phyloP scores from a whole-genome alignment of 2,329 filamentous ascomycete genomes.

The Stagonosporopsis tanaceti region DNA sequence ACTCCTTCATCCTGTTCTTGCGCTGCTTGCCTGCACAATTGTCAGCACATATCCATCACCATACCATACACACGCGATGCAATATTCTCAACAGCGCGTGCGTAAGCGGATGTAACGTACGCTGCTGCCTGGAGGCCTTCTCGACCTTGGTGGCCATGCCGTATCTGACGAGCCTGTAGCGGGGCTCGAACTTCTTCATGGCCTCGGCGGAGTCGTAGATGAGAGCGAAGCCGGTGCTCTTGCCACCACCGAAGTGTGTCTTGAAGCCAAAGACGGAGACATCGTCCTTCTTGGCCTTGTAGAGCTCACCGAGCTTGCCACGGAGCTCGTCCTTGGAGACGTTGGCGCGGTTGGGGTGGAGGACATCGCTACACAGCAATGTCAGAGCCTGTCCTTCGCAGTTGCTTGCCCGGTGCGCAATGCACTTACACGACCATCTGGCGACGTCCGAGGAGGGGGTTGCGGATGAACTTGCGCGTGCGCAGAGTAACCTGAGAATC shows the following conservation, averaged over 20 bases:
- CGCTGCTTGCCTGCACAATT: slow-evolving; percentile 89
- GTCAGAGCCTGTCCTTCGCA: slow-evolving; percentile 40
- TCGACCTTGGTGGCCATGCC: slow-evolving; percentile 93
- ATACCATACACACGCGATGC: slow-evolving; percentile 16
- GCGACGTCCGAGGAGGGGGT: slow-evolving; percentile 97
- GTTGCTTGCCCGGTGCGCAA: slow-evolving; percentile 24
- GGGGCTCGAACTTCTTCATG: slow-evolving; percentile 99
- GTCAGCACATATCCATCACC: slow-evolving; percentile 40
- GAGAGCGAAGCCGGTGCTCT: slow-evolving; percentile 98
- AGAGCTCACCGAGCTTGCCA: slow-evolving; percentile 89
- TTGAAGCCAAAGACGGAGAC: slow-evolving; percentile 98
- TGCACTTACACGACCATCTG: slow-evolving; percentile 95
- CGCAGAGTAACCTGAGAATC: slow-evolving; percentile 70
- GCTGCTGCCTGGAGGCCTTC: slow-evolving; percentile 98
- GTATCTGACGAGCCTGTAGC: slow-evolving; percentile 94
- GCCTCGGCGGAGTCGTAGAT: slow-evolving; percentile 98
- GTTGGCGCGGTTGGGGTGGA: slow-evolving; percentile 97
- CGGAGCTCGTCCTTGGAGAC: slow-evolving; percentile 99
- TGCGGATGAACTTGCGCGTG: slow-evolving; percentile 99
- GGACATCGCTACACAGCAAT: slow-evolving; percentile 80
- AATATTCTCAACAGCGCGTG: slow-evolving; percentile 15
- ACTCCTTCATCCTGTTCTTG: slow-evolving; percentile 99
- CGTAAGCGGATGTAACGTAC: slow-evolving; percentile 68
- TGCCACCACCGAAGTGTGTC: slow-evolving; percentile 99
- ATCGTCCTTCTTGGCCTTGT: slow-evolving; percentile 98